A percentile compares a stretch with the other conserved stretches of the same genome.
phyloP scores from a whole-genome alignment of 2,329 filamentous ascomycete genomes.

The Monosporascus sp. region DNA sequence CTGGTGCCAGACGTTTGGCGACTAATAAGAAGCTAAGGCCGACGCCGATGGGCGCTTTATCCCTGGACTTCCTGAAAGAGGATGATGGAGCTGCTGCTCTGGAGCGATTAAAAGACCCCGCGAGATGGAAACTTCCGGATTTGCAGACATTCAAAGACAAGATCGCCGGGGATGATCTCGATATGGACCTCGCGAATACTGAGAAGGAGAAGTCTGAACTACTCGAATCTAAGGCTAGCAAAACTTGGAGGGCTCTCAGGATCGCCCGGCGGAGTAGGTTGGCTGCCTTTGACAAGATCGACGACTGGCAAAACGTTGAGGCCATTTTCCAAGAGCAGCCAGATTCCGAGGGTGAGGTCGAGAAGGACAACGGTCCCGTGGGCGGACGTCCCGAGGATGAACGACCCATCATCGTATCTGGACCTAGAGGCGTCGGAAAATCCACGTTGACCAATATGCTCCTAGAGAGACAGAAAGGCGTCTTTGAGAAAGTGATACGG shows the following conservation, averaged over 20 bases:
- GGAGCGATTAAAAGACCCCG: constrained; percentile 61
- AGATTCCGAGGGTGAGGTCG: constrained; percentile 25
- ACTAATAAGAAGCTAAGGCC: constrained; percentile 66
- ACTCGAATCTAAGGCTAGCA: constrained; percentile 73
- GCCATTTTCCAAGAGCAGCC: constrained; percentile 46
- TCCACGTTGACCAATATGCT: constrained; percentile 59
- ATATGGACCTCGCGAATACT: constrained; percentile 75
- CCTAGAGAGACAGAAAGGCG: constrained; percentile 56
- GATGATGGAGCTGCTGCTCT: constrained; percentile 56
- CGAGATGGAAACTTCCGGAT: constrained; percentile 63
- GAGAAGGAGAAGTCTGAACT: constrained; percentile 50
- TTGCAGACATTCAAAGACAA: constrained; percentile 65
- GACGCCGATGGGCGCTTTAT: constrained; percentile 65
- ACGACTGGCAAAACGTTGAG: constrained; percentile 69
- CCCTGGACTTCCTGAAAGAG: constrained; percentile 73
- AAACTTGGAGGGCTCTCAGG: constrained; percentile 83
- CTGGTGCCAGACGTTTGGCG: constrained; percentile 59
- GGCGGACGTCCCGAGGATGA: constrained; percentile 38
- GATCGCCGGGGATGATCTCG: constrained; percentile 76
- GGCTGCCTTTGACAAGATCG: constrained; percentile 78
- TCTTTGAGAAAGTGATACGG: constrained; percentile 54
- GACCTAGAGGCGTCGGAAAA: constrained; percentile 57
- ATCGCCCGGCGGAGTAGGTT: constrained; percentile 71
- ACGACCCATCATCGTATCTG: constrained; percentile 61
- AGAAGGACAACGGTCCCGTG: constrained; percentile 29